phyloP scores from a whole-genome alignment of 768 basidiomycete genomes.

The Strobilomyces confusus region DNA sequence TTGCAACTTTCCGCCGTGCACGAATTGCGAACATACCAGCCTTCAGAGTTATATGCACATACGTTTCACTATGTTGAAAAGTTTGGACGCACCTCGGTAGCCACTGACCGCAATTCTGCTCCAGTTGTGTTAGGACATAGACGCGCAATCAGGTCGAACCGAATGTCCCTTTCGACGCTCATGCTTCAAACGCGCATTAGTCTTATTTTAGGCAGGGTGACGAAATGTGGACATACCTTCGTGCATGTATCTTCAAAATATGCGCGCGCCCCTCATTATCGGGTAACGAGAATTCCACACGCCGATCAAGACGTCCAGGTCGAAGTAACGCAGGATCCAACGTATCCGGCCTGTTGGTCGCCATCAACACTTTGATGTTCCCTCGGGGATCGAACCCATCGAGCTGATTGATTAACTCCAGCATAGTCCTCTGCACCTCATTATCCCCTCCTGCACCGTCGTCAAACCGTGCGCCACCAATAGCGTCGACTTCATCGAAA shows the following conservation, averaged over 20 bases:
- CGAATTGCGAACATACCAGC: constrained; percentile 99
- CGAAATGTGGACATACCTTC: constrained; percentile 55
- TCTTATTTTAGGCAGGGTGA: not conserved
- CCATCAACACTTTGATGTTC: constrained; percentile 99
- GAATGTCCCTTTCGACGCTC: constrained; percentile 95
- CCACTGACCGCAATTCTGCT: constrained; percentile 95
- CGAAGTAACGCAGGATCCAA: constrained; percentile 94
- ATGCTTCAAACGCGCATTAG: constrained; percentile 52
- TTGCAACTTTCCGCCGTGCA: constrained; percentile 91
- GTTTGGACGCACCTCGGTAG: constrained; percentile 70
- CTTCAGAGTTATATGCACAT: constrained; percentile 65
- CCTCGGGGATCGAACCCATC: constrained; percentile 98
- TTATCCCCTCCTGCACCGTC: constrained; percentile 99
- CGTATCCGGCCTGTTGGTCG: constrained; percentile 98
- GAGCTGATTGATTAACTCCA: constrained; percentile 97
- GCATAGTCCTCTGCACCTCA: constrained; percentile 98
- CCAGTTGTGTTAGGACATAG: constrained; percentile 98
- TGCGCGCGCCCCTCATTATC: constrained; percentile 96
- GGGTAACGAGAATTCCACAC: constrained; percentile 94
- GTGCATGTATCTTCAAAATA: constrained; percentile 93
- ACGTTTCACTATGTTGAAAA: constrained; percentile 60
- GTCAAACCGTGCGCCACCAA: constrained; percentile 96
- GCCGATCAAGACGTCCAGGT: constrained; percentile 92
- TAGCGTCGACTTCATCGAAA: constrained; percentile 98
- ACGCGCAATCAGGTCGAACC: constrained; percentile 95